A percentile compares a stretch with the other conserved stretches of the same genome.
These are phyloP conservation scores for Euphrasia confusa DNA, from an alignment of 257 asterid genomes.

Conservation along the genomic window DNA sequence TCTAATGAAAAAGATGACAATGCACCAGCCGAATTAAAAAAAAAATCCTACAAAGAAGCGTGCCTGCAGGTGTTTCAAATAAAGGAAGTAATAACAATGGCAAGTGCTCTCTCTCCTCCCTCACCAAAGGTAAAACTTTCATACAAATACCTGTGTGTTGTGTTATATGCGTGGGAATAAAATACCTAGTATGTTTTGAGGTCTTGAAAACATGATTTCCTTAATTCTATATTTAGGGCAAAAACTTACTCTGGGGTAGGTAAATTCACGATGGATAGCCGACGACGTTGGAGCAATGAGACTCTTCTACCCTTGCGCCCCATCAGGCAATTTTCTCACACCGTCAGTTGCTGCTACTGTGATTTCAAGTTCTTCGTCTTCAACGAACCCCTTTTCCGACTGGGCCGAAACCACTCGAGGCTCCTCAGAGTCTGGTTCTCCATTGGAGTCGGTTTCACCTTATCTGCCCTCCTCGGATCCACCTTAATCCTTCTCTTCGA, in stretches of 20 bases:
- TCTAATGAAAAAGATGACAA: no score
- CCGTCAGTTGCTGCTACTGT: conserved; percentile 82
- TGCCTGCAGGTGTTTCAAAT: no score
- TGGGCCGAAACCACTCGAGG: conserved; percentile 75
- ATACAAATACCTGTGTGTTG: no score
- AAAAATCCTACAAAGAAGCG: no score
- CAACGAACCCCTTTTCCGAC: conserved; percentile 62
- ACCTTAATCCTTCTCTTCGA: conserved; percentile 9
- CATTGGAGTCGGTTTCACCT: conserved; percentile 69
- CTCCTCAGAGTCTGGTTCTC: conserved; percentile 71
- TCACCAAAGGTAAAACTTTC: no score
- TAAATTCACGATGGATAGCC: neutral
- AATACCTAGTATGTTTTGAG: neutral
- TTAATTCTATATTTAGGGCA: neutral
- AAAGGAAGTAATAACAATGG: no score
- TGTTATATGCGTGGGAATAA: neutral
- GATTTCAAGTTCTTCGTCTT: conserved; percentile 56
- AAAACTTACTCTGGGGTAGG: neutral
- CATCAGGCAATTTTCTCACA: conserved; percentile 34
- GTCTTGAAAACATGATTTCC: neutral
- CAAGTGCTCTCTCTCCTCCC: no score
- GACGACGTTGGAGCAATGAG: conserved; percentile 24
- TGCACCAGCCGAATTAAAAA: no score
- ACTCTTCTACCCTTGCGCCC: conserved; percentile 56
- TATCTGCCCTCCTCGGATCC: conserved; percentile 57